Conservation (phyloP, 2,329 filamentous ascomycete species). For the Macrophomina phaseolina region DNA sequence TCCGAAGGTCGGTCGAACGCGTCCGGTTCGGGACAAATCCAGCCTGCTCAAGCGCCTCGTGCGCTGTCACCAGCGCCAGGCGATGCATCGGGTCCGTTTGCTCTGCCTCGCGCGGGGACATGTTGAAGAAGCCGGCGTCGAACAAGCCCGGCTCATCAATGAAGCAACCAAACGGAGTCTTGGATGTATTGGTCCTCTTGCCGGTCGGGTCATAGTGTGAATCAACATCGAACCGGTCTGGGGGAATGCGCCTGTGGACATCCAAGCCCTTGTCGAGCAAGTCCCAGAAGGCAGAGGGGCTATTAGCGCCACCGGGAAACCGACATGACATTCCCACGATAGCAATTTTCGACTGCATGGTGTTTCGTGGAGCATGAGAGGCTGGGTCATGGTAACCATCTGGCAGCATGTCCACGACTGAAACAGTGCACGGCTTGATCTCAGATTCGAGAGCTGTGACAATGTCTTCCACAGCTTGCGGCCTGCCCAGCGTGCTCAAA, state of each 20-base stretch:
- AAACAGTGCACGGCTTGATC: too few relatives aligned
- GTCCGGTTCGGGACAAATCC: constrained; percentile 35
- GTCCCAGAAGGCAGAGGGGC: constrained; percentile 45
- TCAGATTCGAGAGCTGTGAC: too few relatives aligned
- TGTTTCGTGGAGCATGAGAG: too few relatives aligned
- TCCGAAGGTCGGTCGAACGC: constrained; percentile 33
- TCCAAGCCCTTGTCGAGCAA: constrained; percentile 42
- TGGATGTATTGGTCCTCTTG: constrained; percentile 30
- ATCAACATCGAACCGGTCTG: constrained; percentile 33
- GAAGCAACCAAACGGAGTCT: constrained; percentile 36
- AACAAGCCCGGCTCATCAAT: constrained; percentile 34
- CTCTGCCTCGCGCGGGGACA: constrained; percentile 33
- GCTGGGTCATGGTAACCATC: too few relatives aligned
- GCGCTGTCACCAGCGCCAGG: constrained; percentile 30
- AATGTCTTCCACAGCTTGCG: too few relatives aligned
- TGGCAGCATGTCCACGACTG: too few relatives aligned
- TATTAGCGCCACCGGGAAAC: constrained; percentile 32
- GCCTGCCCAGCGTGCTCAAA: too few relatives aligned
- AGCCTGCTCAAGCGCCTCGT: constrained; percentile 33
- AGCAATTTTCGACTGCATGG: constrained; percentile 44
- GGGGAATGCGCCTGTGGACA: constrained; percentile 37
- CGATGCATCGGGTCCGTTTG: constrained; percentile 33
- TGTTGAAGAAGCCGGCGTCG: constrained; percentile 33
- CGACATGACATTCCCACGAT: constrained; percentile 36
- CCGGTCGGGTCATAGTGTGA: constrained; percentile 34